Evolutionary conservation across 169 alveolate genomes (phyloP), one percentile per base, ranked within the genome.

Genomic region (Theileria annulata): DNA sequence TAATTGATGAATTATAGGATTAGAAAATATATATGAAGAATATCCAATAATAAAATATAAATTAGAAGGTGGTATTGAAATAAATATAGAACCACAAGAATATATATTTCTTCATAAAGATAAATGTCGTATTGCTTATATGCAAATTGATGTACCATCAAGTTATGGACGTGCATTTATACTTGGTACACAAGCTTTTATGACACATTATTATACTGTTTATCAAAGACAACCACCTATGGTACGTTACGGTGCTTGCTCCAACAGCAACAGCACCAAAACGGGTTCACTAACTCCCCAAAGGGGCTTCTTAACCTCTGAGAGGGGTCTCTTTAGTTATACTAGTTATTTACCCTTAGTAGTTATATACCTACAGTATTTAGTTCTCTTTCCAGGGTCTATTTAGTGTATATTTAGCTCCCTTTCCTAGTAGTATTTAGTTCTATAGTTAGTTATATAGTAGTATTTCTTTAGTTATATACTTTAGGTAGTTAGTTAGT

Each of bases 81-180:
- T 92, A 49, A 78, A 82, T 6, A 51, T 93, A 37, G 63, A 77
- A 21, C 94, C 94, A 5, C 63, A 76, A 27, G 91, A 90, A 58
- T 90, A 90, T 48, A 31, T 86, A 6, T 81, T 85, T 58, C 67
- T 84, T n/a, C 76, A 80, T 33, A 72, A 42, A 58, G 75, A 75
- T 30, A 54, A 70, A 49, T 94, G 96, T 85, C 91, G 90, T 73
- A 95, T 96, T 10, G 97, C 95, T 13, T 90, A 85, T 72, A 93
- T 94, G 96, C 94, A 91, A 69, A 93, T 94, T 21, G 95, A 94
- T 77, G 96, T 94, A 48, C 92, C 97, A 21, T 88, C 94, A 15
- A 92, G 85, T 51, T 93, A 76, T 72, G 97, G 97, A 0, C 94
- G 86, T 13, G 95, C 96, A 17, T 94, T 88, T 68, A 78, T 94